Base-by-base conservation (phyloP, 495 filamentous ascomycete species). In the Parmelia sp. region DNA sequence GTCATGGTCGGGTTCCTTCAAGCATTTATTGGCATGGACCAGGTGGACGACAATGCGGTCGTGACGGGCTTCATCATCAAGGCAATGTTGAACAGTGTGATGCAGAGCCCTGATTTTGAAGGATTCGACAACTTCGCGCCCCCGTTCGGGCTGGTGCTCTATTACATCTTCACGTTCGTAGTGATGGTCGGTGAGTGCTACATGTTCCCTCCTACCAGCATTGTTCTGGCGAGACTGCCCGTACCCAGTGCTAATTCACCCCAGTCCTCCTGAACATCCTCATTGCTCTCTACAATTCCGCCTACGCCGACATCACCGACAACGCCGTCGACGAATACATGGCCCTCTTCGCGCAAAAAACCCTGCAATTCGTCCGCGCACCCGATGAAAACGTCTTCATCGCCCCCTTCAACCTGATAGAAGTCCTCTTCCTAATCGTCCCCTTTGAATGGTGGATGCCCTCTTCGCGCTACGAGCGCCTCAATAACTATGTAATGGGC, bases 311-410 rank as follows among this genome's bases (percentile, higher is more conserved):
- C 74, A 96, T 98, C 67, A 96, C 93, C 60, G 89, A 88, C 49
- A 96, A 97, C 71, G 91, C 95, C 23, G 86, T 86, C 60, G 95
- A 97, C 71, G 94, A 98, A 74, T 98, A 90, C 74, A 88, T 98
- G 75, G 91, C 91, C 0, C 84, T 96, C 27, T 91, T 90, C 69
- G 80, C 90, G 3, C 90, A 93, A 65, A 96, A 96, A 72, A 96
- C 92, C 1, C 90, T 97, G 79, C 89, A 92, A 69, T 98, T 96
- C 69, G 90, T 97, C 12, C 90, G 95, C 40, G 95, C 94, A 0
- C 94, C 94, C 0, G 94, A 97, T 69, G 95, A 97, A 74, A 97
- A 98, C 68, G 94, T 98, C 55, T 98, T 93, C 75, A 95, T 98
- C 63, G 86, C 94, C 8, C 91, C 94, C 0, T 91, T 97, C 76